Evolutionary conservation across 768 basidiomycete species (phyloP).

Genomic region (Mrakia blollopis): DNA sequence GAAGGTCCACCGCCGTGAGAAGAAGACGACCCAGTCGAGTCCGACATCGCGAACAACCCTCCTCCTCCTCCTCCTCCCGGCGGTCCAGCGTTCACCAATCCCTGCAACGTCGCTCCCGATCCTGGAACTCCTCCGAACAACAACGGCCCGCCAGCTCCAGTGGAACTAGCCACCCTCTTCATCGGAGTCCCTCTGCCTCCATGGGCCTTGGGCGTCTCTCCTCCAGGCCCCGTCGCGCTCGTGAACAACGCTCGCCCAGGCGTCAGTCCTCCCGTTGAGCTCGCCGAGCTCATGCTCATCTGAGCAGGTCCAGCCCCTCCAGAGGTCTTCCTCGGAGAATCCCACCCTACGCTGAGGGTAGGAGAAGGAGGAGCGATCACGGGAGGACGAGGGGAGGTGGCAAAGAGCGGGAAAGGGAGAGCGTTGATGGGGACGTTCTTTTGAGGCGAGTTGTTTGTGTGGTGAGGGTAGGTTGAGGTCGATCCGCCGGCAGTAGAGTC

Average conservation of each 20-base stretch:
- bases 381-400: constrained; percentile 11
- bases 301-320: not conserved
- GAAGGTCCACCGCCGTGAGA: not conserved
- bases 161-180: not conserved
- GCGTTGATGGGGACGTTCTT: constrained; percentile 1
- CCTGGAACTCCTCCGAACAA: constrained; percentile 5
- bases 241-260: not conserved
- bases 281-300: constrained; percentile 20
- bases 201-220: constrained; percentile 5
- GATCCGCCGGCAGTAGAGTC: constrained; percentile 10
- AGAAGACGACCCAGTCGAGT: not conserved
- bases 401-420: constrained; percentile 1
- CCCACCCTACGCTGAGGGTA: constrained; percentile 2
- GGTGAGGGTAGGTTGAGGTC: not conserved
- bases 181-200: not conserved
- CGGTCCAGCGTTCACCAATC: not conserved
- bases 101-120: constrained; percentile 3
- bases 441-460: not conserved
- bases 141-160: not conserved
- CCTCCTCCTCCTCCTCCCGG: not conserved
- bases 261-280: constrained; percentile 2
- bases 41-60: not conserved
- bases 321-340: constrained; percentile 1
- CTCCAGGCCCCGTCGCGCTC: constrained; percentile 14
- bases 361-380: not conserved